phyloP scores from a whole-genome alignment of 2,329 filamentous ascomycete species.

The Clarireedia paspali region DNA sequence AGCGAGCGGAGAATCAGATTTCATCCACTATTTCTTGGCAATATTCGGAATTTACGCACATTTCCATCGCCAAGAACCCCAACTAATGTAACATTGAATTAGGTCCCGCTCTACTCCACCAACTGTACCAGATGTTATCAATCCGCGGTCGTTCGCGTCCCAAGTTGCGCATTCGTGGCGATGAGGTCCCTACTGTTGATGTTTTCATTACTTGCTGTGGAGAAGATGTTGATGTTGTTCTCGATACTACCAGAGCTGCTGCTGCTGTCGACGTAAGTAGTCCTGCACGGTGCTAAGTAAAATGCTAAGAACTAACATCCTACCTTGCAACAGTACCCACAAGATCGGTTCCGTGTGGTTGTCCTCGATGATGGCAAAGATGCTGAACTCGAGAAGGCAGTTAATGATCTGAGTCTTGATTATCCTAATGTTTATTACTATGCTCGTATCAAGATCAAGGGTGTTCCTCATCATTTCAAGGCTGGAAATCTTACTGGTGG shows the following conservation, averaged over 20 bases:
- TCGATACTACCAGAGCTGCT: conserved; percentile 39
- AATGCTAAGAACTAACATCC: not conserved
- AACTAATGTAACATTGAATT: conserved; percentile 1
- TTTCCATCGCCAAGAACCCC: not conserved
- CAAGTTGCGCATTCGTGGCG: conserved; percentile 37
- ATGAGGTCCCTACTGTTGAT: conserved; percentile 43
- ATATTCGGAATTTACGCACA: not conserved
- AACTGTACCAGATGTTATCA: conserved; percentile 49
- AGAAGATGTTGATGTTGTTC: conserved; percentile 46
- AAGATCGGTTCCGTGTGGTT: conserved; percentile 44
- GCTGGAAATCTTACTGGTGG: conserved; percentile 58
- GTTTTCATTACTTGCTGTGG: conserved; percentile 50
- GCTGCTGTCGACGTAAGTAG: conserved; percentile 37
- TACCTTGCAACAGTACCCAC: conserved; percentile 35
- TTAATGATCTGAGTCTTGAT: conserved; percentile 29
- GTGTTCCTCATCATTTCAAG: conserved; percentile 48
- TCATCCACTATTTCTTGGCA: not conserved
- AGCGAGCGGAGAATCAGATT: not conserved
- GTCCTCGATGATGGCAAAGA: conserved; percentile 49
- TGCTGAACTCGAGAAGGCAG: conserved; percentile 32
- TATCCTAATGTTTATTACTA: conserved; percentile 44
- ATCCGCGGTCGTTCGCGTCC: conserved; percentile 46
- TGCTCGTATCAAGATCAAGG: conserved; percentile 28
- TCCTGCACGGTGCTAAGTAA: not conserved
- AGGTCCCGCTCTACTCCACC: conserved; percentile 48